Evolutionary conservation across 345 rosid species (phyloP).

Genomic region (Noccaea bulbosa): DNA sequence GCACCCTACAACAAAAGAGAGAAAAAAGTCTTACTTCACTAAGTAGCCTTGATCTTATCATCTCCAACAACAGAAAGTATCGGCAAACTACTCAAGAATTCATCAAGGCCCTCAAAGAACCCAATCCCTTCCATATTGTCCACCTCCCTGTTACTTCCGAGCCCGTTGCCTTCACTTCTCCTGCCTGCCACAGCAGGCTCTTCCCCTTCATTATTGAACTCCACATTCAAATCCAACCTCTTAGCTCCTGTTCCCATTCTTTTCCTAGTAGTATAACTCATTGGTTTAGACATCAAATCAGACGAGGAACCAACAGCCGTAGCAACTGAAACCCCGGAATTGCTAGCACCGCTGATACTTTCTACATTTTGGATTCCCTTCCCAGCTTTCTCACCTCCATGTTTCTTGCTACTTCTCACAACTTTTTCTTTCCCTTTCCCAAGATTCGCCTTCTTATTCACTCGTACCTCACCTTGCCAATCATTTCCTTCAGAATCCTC

Average conservation of each 20-base stretch:
- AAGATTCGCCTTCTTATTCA: conserved; percentile 52
- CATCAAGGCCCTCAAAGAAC: conserved; percentile 97
- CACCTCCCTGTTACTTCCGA: conserved; percentile 61
- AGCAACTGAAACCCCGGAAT: conserved; percentile 25
- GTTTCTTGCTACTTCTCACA: conserved; percentile 49
- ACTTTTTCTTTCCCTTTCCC: conserved; percentile 49
- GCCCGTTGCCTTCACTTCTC: conserved; percentile 51
- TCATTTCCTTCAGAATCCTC: conserved; percentile 55
- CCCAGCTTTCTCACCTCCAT: conserved; percentile 46
- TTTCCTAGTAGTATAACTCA: conserved; percentile 54
- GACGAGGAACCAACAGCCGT: conserved; percentile 38
- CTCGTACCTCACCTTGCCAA: conserved; percentile 49
- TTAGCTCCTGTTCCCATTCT: conserved; percentile 57
- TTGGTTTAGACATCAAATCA: conserved; percentile 41
- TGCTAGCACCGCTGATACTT: conserved; percentile 28
- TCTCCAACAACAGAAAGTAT: conserved; percentile 82
- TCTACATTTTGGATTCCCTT: conserved; percentile 45
- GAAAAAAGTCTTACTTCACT: conserved; percentile 53
- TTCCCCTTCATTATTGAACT: conserved; percentile 87
- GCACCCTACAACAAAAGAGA: conserved; percentile 31
- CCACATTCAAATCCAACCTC: conserved; percentile 95
- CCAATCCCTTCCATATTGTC: conserved; percentile 80
- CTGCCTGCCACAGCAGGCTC: conserved; percentile 52
- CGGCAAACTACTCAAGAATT: conserved; percentile 90
- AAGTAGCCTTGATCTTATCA: conserved; percentile 80